Evolutionary conservation across 106 monocot species (phyloP).

Genomic region (Dioscorea dumetorum): DNA sequence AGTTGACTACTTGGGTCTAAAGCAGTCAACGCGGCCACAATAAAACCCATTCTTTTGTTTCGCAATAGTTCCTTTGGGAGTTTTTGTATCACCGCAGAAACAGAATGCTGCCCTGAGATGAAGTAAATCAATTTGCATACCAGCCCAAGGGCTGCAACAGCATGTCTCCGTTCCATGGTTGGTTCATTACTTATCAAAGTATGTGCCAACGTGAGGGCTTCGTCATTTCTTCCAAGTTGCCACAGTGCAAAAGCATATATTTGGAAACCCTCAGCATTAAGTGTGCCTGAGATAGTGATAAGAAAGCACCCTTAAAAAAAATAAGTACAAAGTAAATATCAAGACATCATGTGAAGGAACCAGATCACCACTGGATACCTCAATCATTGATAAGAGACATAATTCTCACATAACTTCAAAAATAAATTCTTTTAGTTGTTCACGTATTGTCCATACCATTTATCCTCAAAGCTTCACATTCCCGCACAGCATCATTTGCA

Average conservation of each 20-base stretch:
- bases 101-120: slow-evolving; percentile 54
- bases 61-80: slow-evolving; percentile 42
- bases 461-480: slow-evolving; percentile 63
- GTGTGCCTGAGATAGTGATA: slow-evolving; percentile 30
- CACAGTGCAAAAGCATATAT: slow-evolving; percentile 82
- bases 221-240: slow-evolving; percentile 58
- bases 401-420: too few relatives aligned
- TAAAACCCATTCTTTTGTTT: slow-evolving; percentile 42
- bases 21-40: slow-evolving; percentile 56
- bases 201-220: slow-evolving; percentile 50
- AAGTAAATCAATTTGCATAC: slow-evolving; percentile 72
- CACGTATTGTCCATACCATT: slow-evolving; percentile 38
- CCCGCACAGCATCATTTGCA: slow-evolving; percentile 49
- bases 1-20: slow-evolving; percentile 37
- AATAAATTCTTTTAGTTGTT: neutral
- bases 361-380: too few relatives aligned
- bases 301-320: too few relatives aligned
- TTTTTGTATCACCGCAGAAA: slow-evolving; percentile 33
- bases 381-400: too few relatives aligned
- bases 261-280: slow-evolving; percentile 55
- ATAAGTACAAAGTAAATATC: too few relatives aligned
- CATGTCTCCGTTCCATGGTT: slow-evolving; percentile 39
- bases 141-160: slow-evolving; percentile 45
- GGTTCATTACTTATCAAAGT: slow-evolving; percentile 44
- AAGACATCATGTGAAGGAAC: too few relatives aligned